These are phyloP conservation scores for Periconia digitata DNA, from an alignment of 2,329 filamentous ascomycete species.

Conservation along the genomic window DNA sequence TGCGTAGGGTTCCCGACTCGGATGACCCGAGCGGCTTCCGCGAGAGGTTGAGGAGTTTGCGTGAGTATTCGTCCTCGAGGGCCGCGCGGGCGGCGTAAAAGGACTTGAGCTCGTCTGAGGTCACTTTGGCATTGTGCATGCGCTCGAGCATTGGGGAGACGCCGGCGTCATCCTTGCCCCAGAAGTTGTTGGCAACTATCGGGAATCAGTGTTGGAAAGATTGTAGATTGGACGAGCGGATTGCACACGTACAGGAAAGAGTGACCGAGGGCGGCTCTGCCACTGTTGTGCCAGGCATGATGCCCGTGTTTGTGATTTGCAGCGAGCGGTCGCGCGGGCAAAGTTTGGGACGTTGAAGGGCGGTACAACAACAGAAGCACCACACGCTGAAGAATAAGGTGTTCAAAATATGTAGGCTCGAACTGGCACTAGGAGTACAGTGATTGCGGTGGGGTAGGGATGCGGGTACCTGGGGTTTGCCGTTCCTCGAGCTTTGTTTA, in stretches of 20 bases:
- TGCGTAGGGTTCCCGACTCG: conserved; percentile 79
- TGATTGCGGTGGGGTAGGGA: conserved; percentile 3
- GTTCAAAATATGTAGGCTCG: conserved; percentile 15
- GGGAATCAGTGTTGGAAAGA: conserved; percentile 33
- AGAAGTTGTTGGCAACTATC: conserved; percentile 98
- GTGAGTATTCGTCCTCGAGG: conserved; percentile 94
- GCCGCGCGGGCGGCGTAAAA: conserved; percentile 91
- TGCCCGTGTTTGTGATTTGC: conserved; percentile 33
- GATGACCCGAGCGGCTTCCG: conserved; percentile 87
- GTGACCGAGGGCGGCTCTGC: conserved; percentile 66
- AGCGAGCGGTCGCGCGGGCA: conserved; percentile 19
- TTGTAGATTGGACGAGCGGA: not conserved
- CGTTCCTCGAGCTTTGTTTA: not conserved
- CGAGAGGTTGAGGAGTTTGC: conserved; percentile 82
- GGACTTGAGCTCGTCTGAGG: conserved; percentile 86
- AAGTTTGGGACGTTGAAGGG: conserved; percentile 3
- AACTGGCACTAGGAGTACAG: conserved; percentile 27
- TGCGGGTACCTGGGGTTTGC: not conserved
- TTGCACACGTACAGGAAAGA: conserved; percentile 61
- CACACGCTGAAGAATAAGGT: conserved; percentile 14
- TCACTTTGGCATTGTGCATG: conserved; percentile 92
- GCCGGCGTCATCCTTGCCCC: conserved; percentile 98
- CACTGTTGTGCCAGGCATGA: conserved; percentile 61
- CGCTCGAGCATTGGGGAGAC: conserved; percentile 88
- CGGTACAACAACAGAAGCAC: conserved; percentile 14